Evolutionary conservation across 2,329 filamentous ascomycete genomes (phyloP).

Genomic region (Pleoardoris graminearum): DNA sequence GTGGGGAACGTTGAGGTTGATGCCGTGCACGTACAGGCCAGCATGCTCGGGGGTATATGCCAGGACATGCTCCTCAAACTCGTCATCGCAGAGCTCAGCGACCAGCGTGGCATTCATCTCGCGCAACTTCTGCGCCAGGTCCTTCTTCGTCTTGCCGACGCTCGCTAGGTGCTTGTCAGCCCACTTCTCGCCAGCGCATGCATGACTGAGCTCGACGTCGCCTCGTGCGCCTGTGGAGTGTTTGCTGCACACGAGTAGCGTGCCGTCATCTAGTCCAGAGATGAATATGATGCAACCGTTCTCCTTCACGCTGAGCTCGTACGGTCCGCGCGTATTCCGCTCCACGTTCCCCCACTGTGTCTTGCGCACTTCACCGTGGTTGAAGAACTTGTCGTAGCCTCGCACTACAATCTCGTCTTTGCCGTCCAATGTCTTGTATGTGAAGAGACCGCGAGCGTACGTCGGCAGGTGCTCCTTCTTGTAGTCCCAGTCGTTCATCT

Average conservation of each 20-base stretch:
- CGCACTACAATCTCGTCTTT: conserved; percentile 78
- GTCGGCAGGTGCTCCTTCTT: conserved; percentile 84
- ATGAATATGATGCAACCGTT: conserved; percentile 99
- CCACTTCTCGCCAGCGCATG: conserved; percentile 78
- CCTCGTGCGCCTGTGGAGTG: conserved; percentile 86
- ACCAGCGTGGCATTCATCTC: conserved; percentile 89
- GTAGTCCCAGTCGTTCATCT: conserved; percentile 94
- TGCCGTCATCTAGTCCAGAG: conserved; percentile 84
- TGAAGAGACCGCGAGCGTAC: conserved; percentile 93
- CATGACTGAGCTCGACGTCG: conserved; percentile 77
- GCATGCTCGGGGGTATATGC: conserved; percentile 81
- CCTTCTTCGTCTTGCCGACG: conserved; percentile 75
- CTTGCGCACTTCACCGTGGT: conserved; percentile 76
- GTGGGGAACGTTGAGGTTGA: conserved; percentile 92
- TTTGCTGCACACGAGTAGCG: conserved; percentile 96
- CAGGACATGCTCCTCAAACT: conserved; percentile 95
- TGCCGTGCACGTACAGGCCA: conserved; percentile 91
- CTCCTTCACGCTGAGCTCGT: conserved; percentile 95
- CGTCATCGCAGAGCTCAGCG: conserved; percentile 93
- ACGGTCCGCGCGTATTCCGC: conserved; percentile 77
- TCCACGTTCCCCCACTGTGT: conserved; percentile 84
- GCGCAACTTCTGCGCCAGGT: conserved; percentile 76
- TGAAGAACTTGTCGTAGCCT: conserved; percentile 99
- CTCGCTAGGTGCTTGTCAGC: conserved; percentile 76
- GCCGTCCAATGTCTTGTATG: conserved; percentile 67